Evolutionary conservation across 2,329 filamentous ascomycete genomes (phyloP).

Genomic region (Berkeleyomyces basicola): DNA sequence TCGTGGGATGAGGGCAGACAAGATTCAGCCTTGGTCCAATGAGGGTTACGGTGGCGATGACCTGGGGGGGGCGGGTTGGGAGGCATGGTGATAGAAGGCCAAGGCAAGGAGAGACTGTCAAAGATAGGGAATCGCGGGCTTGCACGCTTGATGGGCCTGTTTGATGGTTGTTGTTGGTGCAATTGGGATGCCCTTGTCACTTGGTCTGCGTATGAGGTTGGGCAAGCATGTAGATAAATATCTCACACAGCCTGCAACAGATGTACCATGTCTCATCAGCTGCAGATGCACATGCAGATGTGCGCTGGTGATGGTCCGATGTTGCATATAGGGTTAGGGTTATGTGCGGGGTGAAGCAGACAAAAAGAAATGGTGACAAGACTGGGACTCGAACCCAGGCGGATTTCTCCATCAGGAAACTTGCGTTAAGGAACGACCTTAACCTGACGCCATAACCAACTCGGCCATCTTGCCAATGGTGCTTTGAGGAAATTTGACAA

Average conservation of each 20-base stretch:
- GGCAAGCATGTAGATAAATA: too few species aligned
- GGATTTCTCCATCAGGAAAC: slow-evolving; percentile 14
- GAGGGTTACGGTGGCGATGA: too few species aligned
- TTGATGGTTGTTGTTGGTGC: too few species aligned
- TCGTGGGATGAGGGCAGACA: background rate
- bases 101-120: too few species aligned
- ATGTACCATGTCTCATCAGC: background rate
- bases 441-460: slow-evolving; percentile 24
- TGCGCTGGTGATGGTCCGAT: background rate
- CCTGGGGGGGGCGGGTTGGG: too few species aligned
- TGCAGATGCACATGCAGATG: background rate
- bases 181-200: too few species aligned
- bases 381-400: slow-evolving; percentile 14
- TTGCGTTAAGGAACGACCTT: slow-evolving; percentile 17
- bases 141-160: too few species aligned
- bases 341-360: background rate
- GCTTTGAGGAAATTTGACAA: background rate
- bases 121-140: too few species aligned
- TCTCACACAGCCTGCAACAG: too few species aligned
- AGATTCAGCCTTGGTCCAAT: background rate
- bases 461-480: slow-evolving; percentile 20
- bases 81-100: too few species aligned
- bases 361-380: slow-evolving; percentile 10
- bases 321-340: too few species aligned
- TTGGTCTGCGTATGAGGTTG: too few species aligned